A percentile compares a stretch with the other conserved stretches of the same genome.
phyloP scores from a whole-genome alignment of 108 stramenopile species.

The Stephanodiscus triporus region DNA sequence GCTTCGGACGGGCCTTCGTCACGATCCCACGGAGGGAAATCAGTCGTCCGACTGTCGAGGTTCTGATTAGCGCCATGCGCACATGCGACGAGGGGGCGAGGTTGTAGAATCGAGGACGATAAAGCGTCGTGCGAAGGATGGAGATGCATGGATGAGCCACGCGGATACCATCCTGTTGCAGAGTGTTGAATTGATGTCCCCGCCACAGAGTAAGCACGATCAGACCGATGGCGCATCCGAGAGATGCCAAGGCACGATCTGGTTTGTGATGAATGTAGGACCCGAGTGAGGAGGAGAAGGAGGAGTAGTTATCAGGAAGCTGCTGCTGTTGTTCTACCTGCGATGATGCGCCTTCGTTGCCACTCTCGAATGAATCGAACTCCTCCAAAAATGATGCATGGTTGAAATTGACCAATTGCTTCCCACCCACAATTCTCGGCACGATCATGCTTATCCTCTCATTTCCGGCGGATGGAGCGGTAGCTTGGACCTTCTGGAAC shows the following conservation, averaged over 20 bases:
- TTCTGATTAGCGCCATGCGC: conserved; percentile 45
- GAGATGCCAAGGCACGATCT: conserved; percentile 44
- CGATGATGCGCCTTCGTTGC: neutral
- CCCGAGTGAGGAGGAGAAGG: conserved; percentile 25
- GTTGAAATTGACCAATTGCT: conserved; percentile 36
- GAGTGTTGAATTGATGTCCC: conserved; percentile 20
- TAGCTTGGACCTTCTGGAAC: conserved; percentile 19
- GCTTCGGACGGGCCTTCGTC: conserved; percentile 90
- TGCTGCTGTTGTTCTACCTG: neutral
- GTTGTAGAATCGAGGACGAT: conserved; percentile 46
- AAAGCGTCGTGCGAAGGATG: conserved; percentile 32
- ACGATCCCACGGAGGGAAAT: conserved; percentile 91
- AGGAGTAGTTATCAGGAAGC: neutral
- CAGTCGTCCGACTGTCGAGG: conserved; percentile 48
- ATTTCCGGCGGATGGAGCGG: neutral
- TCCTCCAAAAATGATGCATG: conserved; percentile 40
- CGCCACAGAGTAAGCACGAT: conserved; percentile 41
- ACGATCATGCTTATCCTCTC: conserved; percentile 5
- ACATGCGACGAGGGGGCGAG: conserved; percentile 28
- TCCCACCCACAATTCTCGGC: conserved; percentile 40
- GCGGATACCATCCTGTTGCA: conserved; percentile 9
- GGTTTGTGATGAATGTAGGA: conserved; percentile 46
- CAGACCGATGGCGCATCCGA: conserved; percentile 53
- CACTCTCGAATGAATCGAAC: conserved; percentile 22
- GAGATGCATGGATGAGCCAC: conserved; percentile 28